Base-by-base conservation (phyloP, 805 yeast genomes). In the Debaryomyces castellii region DNA sequence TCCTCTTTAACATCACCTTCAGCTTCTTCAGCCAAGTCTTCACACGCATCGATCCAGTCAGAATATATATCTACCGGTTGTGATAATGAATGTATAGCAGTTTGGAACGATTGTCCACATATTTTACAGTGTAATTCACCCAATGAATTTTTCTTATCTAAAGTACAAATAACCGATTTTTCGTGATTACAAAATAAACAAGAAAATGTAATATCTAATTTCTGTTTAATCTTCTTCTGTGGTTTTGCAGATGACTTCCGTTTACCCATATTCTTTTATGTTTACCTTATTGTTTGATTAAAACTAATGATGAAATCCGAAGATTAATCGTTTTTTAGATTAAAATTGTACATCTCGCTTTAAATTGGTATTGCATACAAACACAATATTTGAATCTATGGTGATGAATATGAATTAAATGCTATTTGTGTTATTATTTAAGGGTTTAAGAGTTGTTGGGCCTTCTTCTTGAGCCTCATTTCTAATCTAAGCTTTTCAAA, bases 11-110 rank as follows among this genome's bases (percentile, higher is more conserved):
- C 64, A 4, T 48, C 61, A 6, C 37, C 60, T 4, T 65, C 71
- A 21, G 70, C 70, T 24, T 85, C 89, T 53, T 86, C 88, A 0
- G 92, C 94, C 43, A 87, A 85, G 27, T 87, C 89, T 58, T 87
- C 95, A 67, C 92, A 87, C 1, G 98, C 98, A 72, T 92, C 99
- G 43, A 89, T 89, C 99, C 99, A 92, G 64, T 92, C 98, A 40
- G 96, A 85, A 62, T 92, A 92, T 12, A 92, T 87, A 67, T 92
- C 99, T 35, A 92, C 90, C 0, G 99, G 96, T 47, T 88, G 96
- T 12, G 89, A 82, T 42, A 86, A 71, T 3, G 89, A 80, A 63
- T 89, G 89, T 54, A 91, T 89, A 39, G 90, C 82, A 3, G 96
- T 81, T 64, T 91, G 97, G 73, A 94, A 92, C 32, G 81, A 78